These are phyloP conservation scores for Yarrowia yakushimensis DNA, from an alignment of 805 yeast species.

Conservation along the genomic window DNA sequence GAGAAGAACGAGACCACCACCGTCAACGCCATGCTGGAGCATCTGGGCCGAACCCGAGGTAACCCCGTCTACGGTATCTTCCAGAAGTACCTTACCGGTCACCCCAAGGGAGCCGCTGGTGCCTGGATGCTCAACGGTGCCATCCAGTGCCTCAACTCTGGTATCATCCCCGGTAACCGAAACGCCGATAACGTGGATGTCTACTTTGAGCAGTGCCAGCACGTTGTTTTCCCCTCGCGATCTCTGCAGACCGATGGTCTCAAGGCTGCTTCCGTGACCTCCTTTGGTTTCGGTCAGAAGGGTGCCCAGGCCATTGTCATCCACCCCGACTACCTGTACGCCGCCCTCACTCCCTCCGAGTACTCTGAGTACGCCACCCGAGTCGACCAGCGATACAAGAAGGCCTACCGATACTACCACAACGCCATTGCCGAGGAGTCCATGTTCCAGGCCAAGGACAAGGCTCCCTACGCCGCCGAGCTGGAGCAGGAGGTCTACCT, in stretches of 20 bases:
- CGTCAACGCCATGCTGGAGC: constrained; percentile 86
- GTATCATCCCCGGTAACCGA: constrained; percentile 97
- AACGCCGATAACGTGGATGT: constrained; percentile 96
- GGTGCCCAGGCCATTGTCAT: constrained; percentile 94
- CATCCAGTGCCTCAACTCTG: constrained; percentile 84
- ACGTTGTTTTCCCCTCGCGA: constrained; percentile 91
- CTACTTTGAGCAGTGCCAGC: constrained; percentile 74
- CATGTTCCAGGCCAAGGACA: constrained; percentile 86
- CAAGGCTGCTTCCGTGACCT: constrained; percentile 94
- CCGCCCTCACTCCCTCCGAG: constrained; percentile 66
- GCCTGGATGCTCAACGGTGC: constrained; percentile 99
- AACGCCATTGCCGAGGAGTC: constrained; percentile 88
- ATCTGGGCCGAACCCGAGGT: constrained; percentile 95
- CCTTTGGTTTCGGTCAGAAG: constrained; percentile 99
- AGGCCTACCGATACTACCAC: constrained; percentile 92
- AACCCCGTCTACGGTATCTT: constrained; percentile 96
- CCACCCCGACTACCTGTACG: constrained; percentile 90
- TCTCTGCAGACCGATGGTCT: constrained; percentile 92
- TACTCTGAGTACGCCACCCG: constrained; percentile 69
- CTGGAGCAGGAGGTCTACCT: constrained; percentile 87
- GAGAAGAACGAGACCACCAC: constrained; percentile 97
- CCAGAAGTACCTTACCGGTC: constrained; percentile 99
- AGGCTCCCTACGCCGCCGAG: constrained; percentile 88
- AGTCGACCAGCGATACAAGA: constrained; percentile 78
- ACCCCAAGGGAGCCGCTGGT: constrained; percentile 99